phyloP scores from a whole-genome alignment of 1,284 basidiomycete species.

The Ceratobasidium papillatum region DNA sequence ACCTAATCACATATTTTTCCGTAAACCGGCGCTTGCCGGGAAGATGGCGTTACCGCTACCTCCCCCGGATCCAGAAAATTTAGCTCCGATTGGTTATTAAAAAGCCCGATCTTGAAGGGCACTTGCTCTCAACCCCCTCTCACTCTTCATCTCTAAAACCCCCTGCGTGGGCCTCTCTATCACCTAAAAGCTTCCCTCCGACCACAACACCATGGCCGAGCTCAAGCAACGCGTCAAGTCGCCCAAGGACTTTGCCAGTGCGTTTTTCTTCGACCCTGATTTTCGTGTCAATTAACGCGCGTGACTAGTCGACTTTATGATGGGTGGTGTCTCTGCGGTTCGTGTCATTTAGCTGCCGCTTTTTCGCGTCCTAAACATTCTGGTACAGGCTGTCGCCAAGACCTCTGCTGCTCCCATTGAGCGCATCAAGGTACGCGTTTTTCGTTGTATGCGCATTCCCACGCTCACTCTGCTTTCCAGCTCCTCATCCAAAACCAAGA shows the following conservation, averaged over 20 bases:
- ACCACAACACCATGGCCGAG: constrained; percentile 43
- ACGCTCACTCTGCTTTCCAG: constrained; percentile 50
- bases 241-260: constrained; percentile 80
- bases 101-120: constrained; percentile 13
- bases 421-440: constrained; percentile 77
- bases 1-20: no score
- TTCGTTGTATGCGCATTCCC: constrained; percentile 20
- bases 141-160: constrained; percentile 55
- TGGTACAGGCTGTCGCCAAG: constrained; percentile 88
- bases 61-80: constrained; percentile 11
- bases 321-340: constrained; percentile 92
- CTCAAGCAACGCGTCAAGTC: constrained; percentile 69
- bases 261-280: background rate
- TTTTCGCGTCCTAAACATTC: constrained; percentile 43
- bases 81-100: constrained; percentile 32
- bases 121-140: constrained; percentile 35
- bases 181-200: constrained; percentile 5
- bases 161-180: constrained; percentile 40
- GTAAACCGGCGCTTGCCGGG: no score
- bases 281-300: constrained; percentile 37
- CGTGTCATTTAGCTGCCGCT: constrained; percentile 50
- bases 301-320: constrained; percentile 81
- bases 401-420: constrained; percentile 98
- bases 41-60: no score
- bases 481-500: constrained; percentile 98